A percentile compares a stretch with the other conserved stretches of the same genome.
Evolutionary conservation across 176 grass and related monocot genomes (phyloP).

Genomic region (Urochloa ruziziensis): DNA sequence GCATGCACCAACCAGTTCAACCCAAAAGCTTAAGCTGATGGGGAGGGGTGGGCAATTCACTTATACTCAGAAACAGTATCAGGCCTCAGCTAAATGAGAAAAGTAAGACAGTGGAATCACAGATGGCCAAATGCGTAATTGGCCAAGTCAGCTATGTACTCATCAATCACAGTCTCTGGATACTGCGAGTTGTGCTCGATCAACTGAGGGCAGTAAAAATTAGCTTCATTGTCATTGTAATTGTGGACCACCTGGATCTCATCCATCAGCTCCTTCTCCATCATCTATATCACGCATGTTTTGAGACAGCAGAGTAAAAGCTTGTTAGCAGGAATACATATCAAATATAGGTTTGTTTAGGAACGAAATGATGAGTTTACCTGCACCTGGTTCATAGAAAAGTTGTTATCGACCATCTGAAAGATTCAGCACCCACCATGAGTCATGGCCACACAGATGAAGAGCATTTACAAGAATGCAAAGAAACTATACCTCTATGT

Average conservation of each 20-base stretch:
- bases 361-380: neutral
- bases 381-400: constrained; percentile 2
- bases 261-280: constrained; percentile 42
- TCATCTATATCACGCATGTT: constrained; percentile 4
- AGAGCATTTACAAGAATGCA: neutral
- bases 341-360: neutral
- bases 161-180: neutral
- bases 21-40: too few species aligned
- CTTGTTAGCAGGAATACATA: neutral
- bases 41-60: too few species aligned
- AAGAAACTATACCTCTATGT: constrained; percentile 34
- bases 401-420: constrained; percentile 22
- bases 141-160: neutral
- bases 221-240: neutral
- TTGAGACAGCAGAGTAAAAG: neutral
- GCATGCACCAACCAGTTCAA: too few species aligned
- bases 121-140: neutral
- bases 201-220: neutral
- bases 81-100: neutral
- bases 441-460: neutral
- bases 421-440: neutral
- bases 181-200: neutral
- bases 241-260: neutral
- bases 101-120: neutral
- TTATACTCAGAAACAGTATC: too few species aligned